phyloP scores from a whole-genome alignment of 2,329 filamentous ascomycete genomes.

The Aspergillus glaucus region DNA sequence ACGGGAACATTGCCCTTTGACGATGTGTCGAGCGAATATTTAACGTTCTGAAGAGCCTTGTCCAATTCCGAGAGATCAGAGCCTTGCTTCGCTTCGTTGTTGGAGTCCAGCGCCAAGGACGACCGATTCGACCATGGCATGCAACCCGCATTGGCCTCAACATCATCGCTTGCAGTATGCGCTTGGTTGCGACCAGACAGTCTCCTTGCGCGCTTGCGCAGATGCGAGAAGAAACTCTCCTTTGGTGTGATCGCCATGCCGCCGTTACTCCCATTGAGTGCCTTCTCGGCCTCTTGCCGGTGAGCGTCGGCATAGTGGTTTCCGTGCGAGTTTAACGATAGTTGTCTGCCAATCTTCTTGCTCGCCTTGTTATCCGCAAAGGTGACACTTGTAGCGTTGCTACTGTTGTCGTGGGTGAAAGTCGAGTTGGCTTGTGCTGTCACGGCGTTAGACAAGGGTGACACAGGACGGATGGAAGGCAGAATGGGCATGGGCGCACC shows the following conservation, averaged over 20 bases:
- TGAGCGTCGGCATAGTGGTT: constrained; percentile 91
- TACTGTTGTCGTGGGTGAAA: constrained; percentile 47
- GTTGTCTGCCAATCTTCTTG: constrained; percentile 91
- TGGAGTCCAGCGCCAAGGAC: constrained; percentile 68
- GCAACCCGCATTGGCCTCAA: constrained; percentile 89
- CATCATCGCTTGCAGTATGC: constrained; percentile 74
- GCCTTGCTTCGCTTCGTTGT: constrained; percentile 39
- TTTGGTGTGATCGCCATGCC: constrained; percentile 74
- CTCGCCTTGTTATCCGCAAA: constrained; percentile 48
- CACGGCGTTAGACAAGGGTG: constrained; percentile 89
- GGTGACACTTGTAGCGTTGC: constrained; percentile 14
- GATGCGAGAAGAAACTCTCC: constrained; percentile 96
- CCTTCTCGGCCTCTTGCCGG: constrained; percentile 83
- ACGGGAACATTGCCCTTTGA: constrained; percentile 32
- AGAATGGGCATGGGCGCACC: constrained; percentile 88
- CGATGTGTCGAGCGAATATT: constrained; percentile 51
- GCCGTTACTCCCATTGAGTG: constrained; percentile 75
- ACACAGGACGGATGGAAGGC: constrained; percentile 88
- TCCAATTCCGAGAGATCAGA: constrained; percentile 56
- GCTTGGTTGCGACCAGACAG: constrained; percentile 87
- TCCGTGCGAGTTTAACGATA: constrained; percentile 84
- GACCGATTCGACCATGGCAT: constrained; percentile 83
- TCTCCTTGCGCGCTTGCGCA: constrained; percentile 84
- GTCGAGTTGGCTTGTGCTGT: constrained; percentile 77
- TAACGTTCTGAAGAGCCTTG: constrained; percentile 54